Conservation (phyloP, 2,329 filamentous ascomycete species). For the Alternaria atra region DNA sequence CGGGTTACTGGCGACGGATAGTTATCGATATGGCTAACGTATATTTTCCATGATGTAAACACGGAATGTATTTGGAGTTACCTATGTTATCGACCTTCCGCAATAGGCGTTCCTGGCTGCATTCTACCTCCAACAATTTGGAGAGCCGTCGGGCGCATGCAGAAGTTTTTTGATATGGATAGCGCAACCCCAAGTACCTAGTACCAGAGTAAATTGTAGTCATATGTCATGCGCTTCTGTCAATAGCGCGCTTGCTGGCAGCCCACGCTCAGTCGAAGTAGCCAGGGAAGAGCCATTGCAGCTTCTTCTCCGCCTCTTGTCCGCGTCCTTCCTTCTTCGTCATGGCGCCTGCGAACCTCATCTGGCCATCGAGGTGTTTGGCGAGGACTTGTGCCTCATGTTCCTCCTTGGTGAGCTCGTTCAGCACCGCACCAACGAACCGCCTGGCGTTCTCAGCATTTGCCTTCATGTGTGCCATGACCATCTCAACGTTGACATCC, state of each 20-base stretch:
- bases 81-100: conserved; percentile 24
- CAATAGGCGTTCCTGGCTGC: conserved; percentile 10
- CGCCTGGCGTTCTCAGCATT: conserved; percentile 88
- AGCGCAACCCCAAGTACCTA: not conserved
- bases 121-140: conserved; percentile 7
- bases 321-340: conserved; percentile 80
- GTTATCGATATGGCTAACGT: conserved; percentile 22
- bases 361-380: conserved; percentile 80
- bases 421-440: conserved; percentile 85
- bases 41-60: conserved; percentile 32
- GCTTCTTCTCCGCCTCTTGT: conserved; percentile 77
- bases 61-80: conserved; percentile 11
- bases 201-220: not conserved
- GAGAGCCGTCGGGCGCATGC: conserved; percentile 2
- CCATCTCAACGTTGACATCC: conserved; percentile 92
- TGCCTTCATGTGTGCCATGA: conserved; percentile 94
- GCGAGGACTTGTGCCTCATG: conserved; percentile 78
- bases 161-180: not conserved
- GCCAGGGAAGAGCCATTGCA: conserved; percentile 87
- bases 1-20: conserved; percentile 20
- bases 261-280: conserved; percentile 64
- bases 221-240: not conserved
- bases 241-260: not conserved
- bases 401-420: conserved; percentile 81
- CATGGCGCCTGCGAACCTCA: conserved; percentile 81